phyloP scores from a whole-genome alignment of 345 rosid genomes.

The Populus davidiana region DNA sequence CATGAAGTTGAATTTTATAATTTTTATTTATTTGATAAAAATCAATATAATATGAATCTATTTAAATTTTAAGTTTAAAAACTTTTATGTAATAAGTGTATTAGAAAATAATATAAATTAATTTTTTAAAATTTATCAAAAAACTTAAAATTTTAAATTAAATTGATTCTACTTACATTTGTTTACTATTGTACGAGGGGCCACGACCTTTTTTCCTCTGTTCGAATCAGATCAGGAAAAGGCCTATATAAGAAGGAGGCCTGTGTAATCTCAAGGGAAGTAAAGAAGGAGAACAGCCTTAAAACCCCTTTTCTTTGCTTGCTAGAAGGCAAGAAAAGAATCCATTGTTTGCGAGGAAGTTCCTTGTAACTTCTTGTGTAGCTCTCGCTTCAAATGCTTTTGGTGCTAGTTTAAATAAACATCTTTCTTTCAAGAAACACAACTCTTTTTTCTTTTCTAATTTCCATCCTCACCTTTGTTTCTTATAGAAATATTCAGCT shows the following conservation, averaged over 20 bases:
- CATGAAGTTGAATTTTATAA: no score
- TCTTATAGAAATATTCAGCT: background rate
- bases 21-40: no score
- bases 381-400: background rate
- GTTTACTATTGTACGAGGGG: background rate
- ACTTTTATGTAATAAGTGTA: no score
- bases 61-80: no score
- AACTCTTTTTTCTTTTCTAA: background rate
- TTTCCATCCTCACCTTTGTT: background rate
- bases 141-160: no score
- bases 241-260: slow-evolving; percentile 30
- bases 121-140: no score
- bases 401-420: slow-evolving; percentile 6
- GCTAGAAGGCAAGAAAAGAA: slow-evolving; percentile 46
- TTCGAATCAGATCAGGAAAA: slow-evolving; percentile 19
- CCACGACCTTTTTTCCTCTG: slow-evolving; percentile 21
- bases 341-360: slow-evolving; percentile 28
- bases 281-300: slow-evolving; percentile 14
- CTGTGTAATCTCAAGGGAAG: slow-evolving; percentile 9
- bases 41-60: no score
- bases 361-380: slow-evolving; percentile 26
- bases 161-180: no score
- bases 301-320: slow-evolving; percentile 23
- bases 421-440: background rate
- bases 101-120: no score